phyloP scores from a whole-genome alignment of 805 yeast species.

The Myxozyma neotropica region DNA sequence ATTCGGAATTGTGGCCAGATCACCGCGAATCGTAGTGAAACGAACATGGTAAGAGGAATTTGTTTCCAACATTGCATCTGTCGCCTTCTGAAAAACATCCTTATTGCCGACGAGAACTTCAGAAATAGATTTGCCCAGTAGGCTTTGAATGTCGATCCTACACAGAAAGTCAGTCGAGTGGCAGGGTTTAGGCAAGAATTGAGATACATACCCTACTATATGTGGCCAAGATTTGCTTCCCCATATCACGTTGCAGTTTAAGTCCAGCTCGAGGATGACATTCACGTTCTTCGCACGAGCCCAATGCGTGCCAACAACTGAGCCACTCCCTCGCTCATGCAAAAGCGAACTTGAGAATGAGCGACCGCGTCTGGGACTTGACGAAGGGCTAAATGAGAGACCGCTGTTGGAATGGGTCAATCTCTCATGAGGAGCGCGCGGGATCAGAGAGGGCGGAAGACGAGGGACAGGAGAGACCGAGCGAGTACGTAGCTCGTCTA shows the following conservation, averaged over 20 bases:
- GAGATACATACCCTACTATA: slow-evolving; percentile 57
- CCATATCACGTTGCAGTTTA: slow-evolving; percentile 76
- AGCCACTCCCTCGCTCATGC: not conserved
- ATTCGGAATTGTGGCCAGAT: slow-evolving; percentile 27
- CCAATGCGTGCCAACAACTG: slow-evolving; percentile 7
- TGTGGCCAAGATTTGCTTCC: slow-evolving; percentile 76
- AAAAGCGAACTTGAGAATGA: slow-evolving; percentile 13
- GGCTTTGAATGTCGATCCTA: slow-evolving; percentile 19
- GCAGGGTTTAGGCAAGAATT: not conserved
- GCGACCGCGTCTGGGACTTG: slow-evolving; percentile 18
- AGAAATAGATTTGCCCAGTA: slow-evolving; percentile 36
- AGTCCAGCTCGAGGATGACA: slow-evolving; percentile 79
- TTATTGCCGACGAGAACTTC: slow-evolving; percentile 37
- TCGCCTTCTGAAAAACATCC: slow-evolving; percentile 40
- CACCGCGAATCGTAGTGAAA: slow-evolving; percentile 30
- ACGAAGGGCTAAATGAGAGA: slow-evolving; percentile 7
- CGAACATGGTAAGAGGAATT: slow-evolving; percentile 35
- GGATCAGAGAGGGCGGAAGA: slow-evolving; percentile 7
- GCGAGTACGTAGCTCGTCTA: slow-evolving; percentile 1
- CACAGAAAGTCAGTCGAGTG: not conserved
- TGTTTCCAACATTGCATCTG: slow-evolving; percentile 42
- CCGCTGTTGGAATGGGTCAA: not conserved
- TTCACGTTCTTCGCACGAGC: slow-evolving; percentile 43
- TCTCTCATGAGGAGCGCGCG: slow-evolving; percentile 3
- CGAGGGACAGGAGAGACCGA: slow-evolving; percentile 10